These are phyloP conservation scores for Monosporascus cannonballus DNA, from an alignment of 2,329 filamentous ascomycete genomes.

Conservation along the genomic window DNA sequence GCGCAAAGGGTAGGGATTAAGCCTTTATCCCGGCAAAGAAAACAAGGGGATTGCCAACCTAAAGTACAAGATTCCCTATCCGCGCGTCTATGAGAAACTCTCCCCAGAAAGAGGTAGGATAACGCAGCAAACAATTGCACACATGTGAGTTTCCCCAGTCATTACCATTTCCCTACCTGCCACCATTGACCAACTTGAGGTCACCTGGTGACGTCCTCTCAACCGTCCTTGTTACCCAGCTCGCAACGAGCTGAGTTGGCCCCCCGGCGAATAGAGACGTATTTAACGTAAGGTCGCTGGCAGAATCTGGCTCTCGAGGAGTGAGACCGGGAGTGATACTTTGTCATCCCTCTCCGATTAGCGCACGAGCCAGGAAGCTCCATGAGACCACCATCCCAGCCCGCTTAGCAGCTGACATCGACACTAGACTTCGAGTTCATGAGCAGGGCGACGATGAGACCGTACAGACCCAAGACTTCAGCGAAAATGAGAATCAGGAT, in stretches of 20 bases:
- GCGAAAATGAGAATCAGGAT: constrained; percentile 99
- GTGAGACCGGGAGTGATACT: background rate
- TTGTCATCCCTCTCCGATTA: background rate
- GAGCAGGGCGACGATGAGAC: constrained; percentile 94
- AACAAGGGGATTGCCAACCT: constrained; percentile 22
- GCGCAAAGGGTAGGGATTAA: no score
- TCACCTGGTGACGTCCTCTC: constrained; percentile 12
- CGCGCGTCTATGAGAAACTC: constrained; percentile 25
- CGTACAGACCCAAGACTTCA: constrained; percentile 98
- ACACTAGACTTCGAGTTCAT: constrained; percentile 93
- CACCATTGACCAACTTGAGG: constrained; percentile 7
- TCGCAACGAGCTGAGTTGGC: background rate
- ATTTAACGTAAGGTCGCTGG: background rate
- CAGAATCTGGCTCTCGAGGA: background rate
- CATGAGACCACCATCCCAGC: background rate
- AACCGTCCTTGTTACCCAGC: constrained; percentile 2
- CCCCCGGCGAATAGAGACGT: background rate
- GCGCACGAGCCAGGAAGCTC: background rate
- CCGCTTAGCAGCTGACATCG: constrained; percentile 54
- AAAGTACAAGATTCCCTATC: constrained; percentile 26
- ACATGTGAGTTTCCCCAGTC: constrained; percentile 21
- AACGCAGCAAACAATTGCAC: constrained; percentile 26
- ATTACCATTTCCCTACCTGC: constrained; percentile 18
- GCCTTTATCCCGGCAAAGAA: background rate
- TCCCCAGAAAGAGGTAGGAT: constrained; percentile 20